Base-by-base conservation (phyloP, 352 stramenopile species). In the Thraustotheca clavata region DNA sequence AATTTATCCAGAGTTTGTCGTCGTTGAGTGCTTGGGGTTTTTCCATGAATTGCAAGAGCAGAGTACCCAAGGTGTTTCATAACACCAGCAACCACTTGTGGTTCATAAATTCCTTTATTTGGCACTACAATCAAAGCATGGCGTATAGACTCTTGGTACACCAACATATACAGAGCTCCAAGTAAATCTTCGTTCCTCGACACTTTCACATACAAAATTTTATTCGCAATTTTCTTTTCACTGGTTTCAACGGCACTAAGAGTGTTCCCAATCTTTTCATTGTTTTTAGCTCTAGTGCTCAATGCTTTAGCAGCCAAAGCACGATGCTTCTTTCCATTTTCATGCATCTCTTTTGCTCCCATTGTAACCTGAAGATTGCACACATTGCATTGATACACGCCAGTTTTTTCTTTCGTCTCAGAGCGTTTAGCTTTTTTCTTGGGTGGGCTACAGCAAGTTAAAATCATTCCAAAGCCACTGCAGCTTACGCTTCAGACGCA, bases 31-130 rank as follows among this genome's bases (percentile, higher is more conserved):
- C 67, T 34, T 0, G 79, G 76, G 75, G 89, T 90, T 62, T 90
- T 90, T 59, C 69, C 70, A 66, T 92, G 83, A 24, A 92, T 49
- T 20, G 78, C 66, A n/a, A 87, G 57, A n/a, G 76, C 71, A 41
- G 86, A 74, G 55, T 85, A 73, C 8, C 78, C 77, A 29, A 91
- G 46, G 55, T 84, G 74, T 60, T 79, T 79, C 29, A 88, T 55
- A 20, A 78, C 75, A 1, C 59, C 60, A 1, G 74, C 76, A 22
- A 92, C 36, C 24, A 73, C 54, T 39, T 75, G 61, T 33, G 74
- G 67, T n/a, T 67, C 67, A 20, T 66, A 36, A 16, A 69, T 59
- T 14, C 69, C 39, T 26, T 54, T 57, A 55, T 74, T 87, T 2
- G 77, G 73, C 8, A 88, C 40, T 33, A 74, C 76, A 1, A 88